Base-by-base conservation (phyloP, 208 protist genomes). In the Leptomonas pyrrhocoris region DNA sequence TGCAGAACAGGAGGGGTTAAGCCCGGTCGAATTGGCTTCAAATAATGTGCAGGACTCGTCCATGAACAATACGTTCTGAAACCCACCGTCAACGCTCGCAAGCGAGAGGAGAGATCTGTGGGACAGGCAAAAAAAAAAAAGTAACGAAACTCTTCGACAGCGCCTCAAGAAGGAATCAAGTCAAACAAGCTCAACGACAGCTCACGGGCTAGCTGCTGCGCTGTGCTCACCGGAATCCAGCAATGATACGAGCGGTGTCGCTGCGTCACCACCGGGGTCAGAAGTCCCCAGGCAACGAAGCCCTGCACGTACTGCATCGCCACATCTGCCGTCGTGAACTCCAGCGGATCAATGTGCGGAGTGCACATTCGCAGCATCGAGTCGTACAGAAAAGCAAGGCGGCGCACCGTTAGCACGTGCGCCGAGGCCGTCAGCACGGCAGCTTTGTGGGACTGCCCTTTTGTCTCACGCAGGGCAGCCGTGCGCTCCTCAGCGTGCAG, bases 171-270 rank as follows among this genome's bases (percentile, higher is more conserved):
- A 1, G 91, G 91, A 57, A 96, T 91, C 30, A 96, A 81, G 50
- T 94, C 88, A 49, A 86, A 93, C 28, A 96, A 63, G 51, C 76
- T 89, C 25, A 96, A 55, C 19, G 71, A 80, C 13, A 96, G 73
- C 25, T 84, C 69, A 19, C 79, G 58, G 1, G 83, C 85, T 12
- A 96, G 79, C 23, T 77, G 67, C 55, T 89, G 69, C 5, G 91
- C 91, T 7, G 84, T 92, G 42, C 80, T 92, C 34, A 94, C 79
- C 12, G 91, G 82, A 38, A 96, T 92, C 74, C 83, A 90, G 66
- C 91, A 94, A 40, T 86, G 84, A 66, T 92, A 96, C 15, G 65
- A 78, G 50, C 61, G 61, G 16, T 80, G 68, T 0, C 68, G 57
- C 40, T 79, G 70, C 12, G 74, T 69, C 13, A 60, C 51, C 2